Conservation (phyloP, 1,139 yeast species). For the Nakaseomyces bracarensis region DNA sequence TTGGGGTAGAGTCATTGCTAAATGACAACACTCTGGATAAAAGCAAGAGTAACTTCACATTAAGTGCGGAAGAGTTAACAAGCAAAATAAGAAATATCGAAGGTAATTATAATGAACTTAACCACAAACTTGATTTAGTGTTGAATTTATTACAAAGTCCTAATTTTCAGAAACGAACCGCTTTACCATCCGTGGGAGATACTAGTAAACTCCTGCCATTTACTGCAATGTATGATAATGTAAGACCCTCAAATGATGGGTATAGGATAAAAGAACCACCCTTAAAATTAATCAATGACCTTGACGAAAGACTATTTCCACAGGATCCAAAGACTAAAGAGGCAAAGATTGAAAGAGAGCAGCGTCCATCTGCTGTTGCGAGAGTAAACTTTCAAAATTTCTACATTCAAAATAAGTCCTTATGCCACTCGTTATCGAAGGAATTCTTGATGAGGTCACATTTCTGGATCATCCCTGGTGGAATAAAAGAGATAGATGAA, state of each 20-base stretch:
- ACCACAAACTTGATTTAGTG: constrained; percentile 8
- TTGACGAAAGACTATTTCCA: constrained; percentile 38
- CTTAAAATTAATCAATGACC: constrained; percentile 35
- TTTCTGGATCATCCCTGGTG: constrained; percentile 50
- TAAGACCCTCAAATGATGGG: constrained; percentile 13
- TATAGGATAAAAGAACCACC: constrained; percentile 33
- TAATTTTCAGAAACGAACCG: background rate
- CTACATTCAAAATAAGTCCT: constrained; percentile 34
- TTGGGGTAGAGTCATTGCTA: constrained; percentile 1
- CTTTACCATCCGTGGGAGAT: background rate
- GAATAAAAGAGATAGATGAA: constrained; percentile 37
- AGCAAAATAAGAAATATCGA: constrained; percentile 2
- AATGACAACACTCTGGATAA: background rate
- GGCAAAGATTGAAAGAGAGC: constrained; percentile 32
- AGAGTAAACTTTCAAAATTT: constrained; percentile 36
- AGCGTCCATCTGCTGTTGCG: constrained; percentile 32
- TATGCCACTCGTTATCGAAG: constrained; percentile 38
- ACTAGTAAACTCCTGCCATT: background rate
- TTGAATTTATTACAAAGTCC: background rate
- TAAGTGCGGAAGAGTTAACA: background rate
- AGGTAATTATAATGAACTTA: background rate
- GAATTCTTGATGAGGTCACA: constrained; percentile 42
- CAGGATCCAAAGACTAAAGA: constrained; percentile 21
- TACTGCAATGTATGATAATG: constrained; percentile 5
- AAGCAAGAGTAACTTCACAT: background rate